Conservation (phyloP, 2,329 filamentous ascomycete species). For the Rhinocladiella mackenziei region DNA sequence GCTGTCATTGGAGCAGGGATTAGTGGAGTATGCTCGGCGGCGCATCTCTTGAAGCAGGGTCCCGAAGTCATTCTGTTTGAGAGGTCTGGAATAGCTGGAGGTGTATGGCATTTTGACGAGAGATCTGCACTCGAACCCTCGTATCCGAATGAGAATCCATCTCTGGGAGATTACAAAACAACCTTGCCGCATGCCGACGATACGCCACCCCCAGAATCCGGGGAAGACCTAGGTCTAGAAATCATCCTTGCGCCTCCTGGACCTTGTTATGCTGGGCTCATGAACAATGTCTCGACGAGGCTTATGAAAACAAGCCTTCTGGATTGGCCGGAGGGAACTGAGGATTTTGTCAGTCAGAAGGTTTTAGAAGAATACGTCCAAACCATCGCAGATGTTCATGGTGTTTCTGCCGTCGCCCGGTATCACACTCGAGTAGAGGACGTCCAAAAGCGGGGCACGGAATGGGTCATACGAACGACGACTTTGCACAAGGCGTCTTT, state of each 20-base stretch:
- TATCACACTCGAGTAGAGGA: slow-evolving; percentile 60
- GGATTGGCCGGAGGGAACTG: slow-evolving; percentile 57
- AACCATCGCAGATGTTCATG: slow-evolving; percentile 50
- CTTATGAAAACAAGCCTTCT: slow-evolving; percentile 49
- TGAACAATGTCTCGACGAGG: slow-evolving; percentile 52
- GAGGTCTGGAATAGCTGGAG: slow-evolving; percentile 49
- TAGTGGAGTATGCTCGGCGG: slow-evolving; percentile 47
- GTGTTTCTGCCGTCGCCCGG: slow-evolving; percentile 48
- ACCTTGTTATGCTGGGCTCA: slow-evolving; percentile 52
- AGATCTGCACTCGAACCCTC: slow-evolving; percentile 46
- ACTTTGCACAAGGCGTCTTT: slow-evolving; percentile 35
- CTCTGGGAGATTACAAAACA: slow-evolving; percentile 34
- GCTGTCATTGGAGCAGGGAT: slow-evolving; percentile 53
- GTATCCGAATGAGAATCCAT: slow-evolving; percentile 43
- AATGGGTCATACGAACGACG: slow-evolving; percentile 53
- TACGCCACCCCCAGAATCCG: slow-evolving; percentile 18
- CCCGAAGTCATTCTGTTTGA: slow-evolving; percentile 54
- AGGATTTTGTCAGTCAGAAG: slow-evolving; percentile 56
- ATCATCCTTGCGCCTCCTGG: slow-evolving; percentile 50
- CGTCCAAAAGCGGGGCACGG: slow-evolving; percentile 44
- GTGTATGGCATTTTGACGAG: slow-evolving; percentile 56
- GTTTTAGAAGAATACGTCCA: slow-evolving; percentile 59
- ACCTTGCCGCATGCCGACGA: slow-evolving; percentile 23
- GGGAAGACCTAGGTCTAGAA: slow-evolving; percentile 20
- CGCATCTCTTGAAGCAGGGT: slow-evolving; percentile 45